phyloP scores from a whole-genome alignment of 23 red algal species.

The Gracilariopsis chorda region DNA sequence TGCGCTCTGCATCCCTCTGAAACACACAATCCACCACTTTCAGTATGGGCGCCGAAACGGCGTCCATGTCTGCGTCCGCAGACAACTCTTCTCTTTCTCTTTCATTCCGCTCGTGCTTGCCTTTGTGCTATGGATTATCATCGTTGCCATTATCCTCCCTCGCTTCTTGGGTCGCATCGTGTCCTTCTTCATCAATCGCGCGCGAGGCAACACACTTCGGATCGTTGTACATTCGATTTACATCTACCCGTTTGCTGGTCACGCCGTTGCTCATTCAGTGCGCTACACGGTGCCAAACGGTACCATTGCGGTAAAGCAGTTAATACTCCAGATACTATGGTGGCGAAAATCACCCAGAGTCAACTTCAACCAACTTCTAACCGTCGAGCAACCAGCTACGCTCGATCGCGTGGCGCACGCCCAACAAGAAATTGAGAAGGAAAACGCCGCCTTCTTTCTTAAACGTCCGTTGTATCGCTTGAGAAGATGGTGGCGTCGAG shows the following conservation, averaged over 20 bases:
- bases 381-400: constrained; percentile 7
- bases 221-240: constrained; percentile 28
- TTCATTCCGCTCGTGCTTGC: constrained; percentile 15
- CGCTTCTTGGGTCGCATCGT: constrained; percentile 22
- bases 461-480: constrained; percentile 46
- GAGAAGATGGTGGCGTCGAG: constrained; percentile 41
- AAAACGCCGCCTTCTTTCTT: constrained; percentile 39
- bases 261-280: constrained; percentile 47
- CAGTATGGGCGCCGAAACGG: neutral
- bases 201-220: neutral
- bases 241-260: constrained; percentile 48
- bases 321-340: constrained; percentile 50
- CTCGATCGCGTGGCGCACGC: constrained; percentile 36
- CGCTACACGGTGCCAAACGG: constrained; percentile 41
- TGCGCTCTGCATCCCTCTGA: no score
- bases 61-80: constrained; percentile 3
- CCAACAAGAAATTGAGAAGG: constrained; percentile 17
- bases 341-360: constrained; percentile 38
- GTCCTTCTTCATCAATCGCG: constrained; percentile 40
- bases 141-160: constrained; percentile 34
- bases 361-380: constrained; percentile 30
- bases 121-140: constrained; percentile 22
- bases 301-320: constrained; percentile 32
- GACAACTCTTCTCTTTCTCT: neutral
- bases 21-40: no score